Evolutionary conservation across 495 filamentous ascomycete species (phyloP), one percentile per base, ranked within the genome.

Genomic region (Daldinia childiae): DNA sequence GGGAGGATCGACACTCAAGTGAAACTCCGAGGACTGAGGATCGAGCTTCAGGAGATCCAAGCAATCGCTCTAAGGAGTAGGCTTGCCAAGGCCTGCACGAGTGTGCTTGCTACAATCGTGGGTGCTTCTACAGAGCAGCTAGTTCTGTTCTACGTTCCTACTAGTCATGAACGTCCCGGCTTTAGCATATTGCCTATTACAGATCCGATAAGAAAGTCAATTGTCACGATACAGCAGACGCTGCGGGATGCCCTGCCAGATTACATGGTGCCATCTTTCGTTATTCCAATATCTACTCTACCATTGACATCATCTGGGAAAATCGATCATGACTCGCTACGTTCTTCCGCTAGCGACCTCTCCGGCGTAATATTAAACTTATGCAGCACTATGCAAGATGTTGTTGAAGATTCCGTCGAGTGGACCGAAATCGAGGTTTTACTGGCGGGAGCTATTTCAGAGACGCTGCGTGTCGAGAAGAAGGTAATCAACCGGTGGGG

Each of bases 21-120:
- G 73, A 97, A 95, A 71, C 82, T 97, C 27, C 87, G 92, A 24
- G 93, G 93, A 1, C 89, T 94, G 67, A 86, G 92, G 7, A 88
- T 94, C 6, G 92, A 94, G 32, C 84, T 95, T 6, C 87, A 86
- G 3, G 95, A 98, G 78, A 90, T 97, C 38, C 91, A 88, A 54
- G 79, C 80, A n/a, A 77, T 76, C 17, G 69, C 93, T 9, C 66
- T 88, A 1, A 78, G 79, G 17, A 79, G 81, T 6, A 55, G 56
- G 0, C 27, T 73, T 19, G 85, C 88, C 4, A 60, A 72, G 7
- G 82, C 91, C 62, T 89, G 86, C 62, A 77, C 83, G 1, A 89
- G 86, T 9, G 68, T 91, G 24, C 72, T 90, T 12, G 55, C 90
- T 38, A 57, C 65, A 1, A 69, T 69, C 26, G 61, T 72, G 14